phyloP scores from a whole-genome alignment of 2,329 filamentous ascomycete genomes.

The Zasmidium citrigriseum region DNA sequence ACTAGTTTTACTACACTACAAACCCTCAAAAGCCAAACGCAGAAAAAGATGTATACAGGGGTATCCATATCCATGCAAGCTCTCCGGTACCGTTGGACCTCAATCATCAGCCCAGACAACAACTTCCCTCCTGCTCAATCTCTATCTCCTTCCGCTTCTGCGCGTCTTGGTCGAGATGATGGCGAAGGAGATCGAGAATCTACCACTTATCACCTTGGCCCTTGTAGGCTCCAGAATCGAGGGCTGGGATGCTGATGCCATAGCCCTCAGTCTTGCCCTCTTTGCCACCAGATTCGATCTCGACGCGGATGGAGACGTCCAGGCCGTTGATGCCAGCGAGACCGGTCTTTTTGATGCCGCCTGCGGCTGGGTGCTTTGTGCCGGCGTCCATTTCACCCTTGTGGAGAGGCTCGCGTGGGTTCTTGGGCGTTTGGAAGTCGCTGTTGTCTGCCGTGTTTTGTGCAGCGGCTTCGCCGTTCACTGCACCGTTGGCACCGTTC shows the following conservation, averaged over 20 bases:
- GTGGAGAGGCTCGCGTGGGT: conserved; percentile 68
- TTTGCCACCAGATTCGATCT: conserved; percentile 46
- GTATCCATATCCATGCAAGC: too few relatives aligned
- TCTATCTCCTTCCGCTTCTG: neutral
- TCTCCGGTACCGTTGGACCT: neutral
- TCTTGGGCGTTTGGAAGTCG: conserved; percentile 50
- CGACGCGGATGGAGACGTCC: conserved; percentile 51
- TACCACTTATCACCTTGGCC: conserved; percentile 32
- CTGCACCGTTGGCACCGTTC: conserved; percentile 20
- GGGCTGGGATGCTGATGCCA: conserved; percentile 50
- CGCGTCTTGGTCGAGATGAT: neutral
- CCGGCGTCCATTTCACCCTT: conserved; percentile 76
- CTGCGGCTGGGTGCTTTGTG: conserved; percentile 72
- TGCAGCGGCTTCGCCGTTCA: conserved; percentile 13
- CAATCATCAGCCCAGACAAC: neutral
- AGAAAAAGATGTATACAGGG: too few relatives aligned
- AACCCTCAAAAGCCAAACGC: too few relatives aligned
- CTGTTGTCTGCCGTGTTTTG: conserved; percentile 38
- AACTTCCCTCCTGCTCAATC: neutral
- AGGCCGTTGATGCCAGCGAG: conserved; percentile 47
- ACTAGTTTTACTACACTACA: too few relatives aligned
- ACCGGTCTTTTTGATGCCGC: conserved; percentile 43
- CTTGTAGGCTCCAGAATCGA: conserved; percentile 33
- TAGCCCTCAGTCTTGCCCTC: conserved; percentile 52
- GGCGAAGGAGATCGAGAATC: conserved; percentile 10